phyloP scores from a whole-genome alignment of 768 basidiomycete species.

The Tricholoma sp. region DNA sequence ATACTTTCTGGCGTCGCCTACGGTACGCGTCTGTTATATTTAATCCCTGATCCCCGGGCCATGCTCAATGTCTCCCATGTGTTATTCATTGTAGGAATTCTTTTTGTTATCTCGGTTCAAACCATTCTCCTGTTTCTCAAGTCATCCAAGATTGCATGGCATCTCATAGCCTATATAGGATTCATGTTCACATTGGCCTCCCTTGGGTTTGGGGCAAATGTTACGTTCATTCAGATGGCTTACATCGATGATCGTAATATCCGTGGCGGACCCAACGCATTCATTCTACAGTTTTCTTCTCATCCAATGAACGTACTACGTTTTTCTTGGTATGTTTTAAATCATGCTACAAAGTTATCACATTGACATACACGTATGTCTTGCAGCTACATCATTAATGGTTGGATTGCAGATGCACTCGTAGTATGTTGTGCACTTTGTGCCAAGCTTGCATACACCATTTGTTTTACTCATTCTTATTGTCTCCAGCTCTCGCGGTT shows the following conservation, averaged over 20 bases:
- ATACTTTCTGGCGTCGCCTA: conserved; percentile 1
- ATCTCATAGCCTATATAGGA: conserved; percentile 12
- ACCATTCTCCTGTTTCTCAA: background rate
- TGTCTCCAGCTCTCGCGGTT: background rate
- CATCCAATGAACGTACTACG: conserved; percentile 1
- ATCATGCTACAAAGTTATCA: background rate
- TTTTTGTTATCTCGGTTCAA: conserved; percentile 1
- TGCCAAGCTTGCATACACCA: background rate
- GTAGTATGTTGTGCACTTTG: background rate
- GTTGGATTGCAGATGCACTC: background rate
- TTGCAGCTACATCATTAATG: background rate
- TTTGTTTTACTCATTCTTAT: background rate
- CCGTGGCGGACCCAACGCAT: conserved; percentile 15
- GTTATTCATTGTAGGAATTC: background rate
- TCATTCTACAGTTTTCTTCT: background rate
- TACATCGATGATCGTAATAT: conserved; percentile 17
- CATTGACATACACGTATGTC: background rate
- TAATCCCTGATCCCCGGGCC: background rate
- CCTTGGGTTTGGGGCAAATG: conserved; percentile 11
- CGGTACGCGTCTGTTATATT: conserved; percentile 6
- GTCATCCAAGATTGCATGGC: background rate
- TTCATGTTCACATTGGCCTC: conserved; percentile 18
- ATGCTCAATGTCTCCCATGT: too few species aligned
- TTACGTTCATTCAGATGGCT: conserved; percentile 15
- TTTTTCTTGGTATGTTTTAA: background rate